Base-by-base conservation (phyloP, 2,329 filamentous ascomycete species). In the Tricladium varicosporioides region DNA sequence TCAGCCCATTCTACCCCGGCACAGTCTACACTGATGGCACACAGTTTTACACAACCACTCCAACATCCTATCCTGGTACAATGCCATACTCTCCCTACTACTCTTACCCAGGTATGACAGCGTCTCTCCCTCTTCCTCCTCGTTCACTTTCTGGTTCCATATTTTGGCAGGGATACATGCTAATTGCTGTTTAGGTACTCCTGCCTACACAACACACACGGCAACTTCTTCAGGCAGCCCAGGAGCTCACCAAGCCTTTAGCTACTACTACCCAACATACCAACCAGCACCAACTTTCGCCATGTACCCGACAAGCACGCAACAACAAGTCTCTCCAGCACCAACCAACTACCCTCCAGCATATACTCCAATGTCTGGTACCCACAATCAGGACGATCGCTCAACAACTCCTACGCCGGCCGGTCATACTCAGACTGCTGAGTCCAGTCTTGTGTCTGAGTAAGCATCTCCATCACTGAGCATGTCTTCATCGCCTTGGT, bases 331-430 rank as follows among this genome's bases (percentile, higher is more conserved):
- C 52, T 53, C 54, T 11, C 33, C 27, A 14, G 16, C 58, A 5
- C 33, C 33, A 15, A n/a, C 33, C 22, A 22, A 47, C 22, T 57
- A 58, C 48, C 52, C 54, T 9, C 43, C 50, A 5, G 19, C 51
- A 14, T 63, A 60, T 45, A 49, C 57, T 14, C 52, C 56, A 43
- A 27, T 52, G 14, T 16, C 27, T 33, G 44, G 27, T 22, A 52
- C n/a, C 31, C 44, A 43, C 47, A 47, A 15, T 44, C 58, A 62
- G 2, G 61, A 66, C 22, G 65, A 66, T 32, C 64, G 65, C 9
- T 65, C 65, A 5, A 45, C 56, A 16, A 66, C 65, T 31, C 66
- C 66, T 36, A 69, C 63, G 22, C 62, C 64, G 48, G 57, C 50
- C 59, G 60, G 62, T 11, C 58, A 64, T 46, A 54, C 48, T 50